Percentiles rank a stretch among this genome's conserved stretches.
Conservation (phyloP, 768 basidiomycete genomes). For the Macrolepiota dolichaula region DNA sequence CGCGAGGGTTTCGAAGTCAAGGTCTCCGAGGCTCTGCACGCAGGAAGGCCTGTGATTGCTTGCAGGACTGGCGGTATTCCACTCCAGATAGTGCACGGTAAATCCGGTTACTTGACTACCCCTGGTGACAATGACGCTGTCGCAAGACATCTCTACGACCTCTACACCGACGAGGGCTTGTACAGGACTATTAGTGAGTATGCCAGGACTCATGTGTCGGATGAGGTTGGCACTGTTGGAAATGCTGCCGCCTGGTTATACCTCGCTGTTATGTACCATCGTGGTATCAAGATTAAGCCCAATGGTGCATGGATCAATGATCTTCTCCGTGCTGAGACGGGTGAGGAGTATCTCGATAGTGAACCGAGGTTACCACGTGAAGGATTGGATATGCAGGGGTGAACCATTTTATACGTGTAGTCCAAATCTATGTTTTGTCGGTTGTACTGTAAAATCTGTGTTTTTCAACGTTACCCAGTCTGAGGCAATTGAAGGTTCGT, state of each 20-base stretch:
- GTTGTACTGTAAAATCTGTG: constrained; percentile 1
- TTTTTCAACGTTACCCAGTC: neutral
- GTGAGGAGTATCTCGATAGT: constrained; percentile 59
- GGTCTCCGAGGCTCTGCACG: constrained; percentile 91
- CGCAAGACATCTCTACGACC: constrained; percentile 70
- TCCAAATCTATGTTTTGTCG: neutral
- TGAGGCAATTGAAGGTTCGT: neutral
- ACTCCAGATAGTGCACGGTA: constrained; percentile 83
- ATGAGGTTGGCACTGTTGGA: constrained; percentile 83
- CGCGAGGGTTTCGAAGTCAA: constrained; percentile 98
- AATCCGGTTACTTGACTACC: constrained; percentile 82
- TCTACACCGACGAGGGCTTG: constrained; percentile 71
- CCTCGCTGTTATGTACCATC: constrained; percentile 76
- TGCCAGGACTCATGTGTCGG: constrained; percentile 74
- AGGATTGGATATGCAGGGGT: constrained; percentile 56
- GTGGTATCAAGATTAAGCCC: constrained; percentile 75
- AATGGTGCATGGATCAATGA: constrained; percentile 87
- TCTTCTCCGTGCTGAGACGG: constrained; percentile 70
- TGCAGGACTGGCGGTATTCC: constrained; percentile 90
- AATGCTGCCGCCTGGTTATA: constrained; percentile 64
- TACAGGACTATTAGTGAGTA: constrained; percentile 62
- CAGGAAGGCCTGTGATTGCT: constrained; percentile 84
- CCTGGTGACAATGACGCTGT: constrained; percentile 75
- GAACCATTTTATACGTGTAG: constrained; percentile 10
- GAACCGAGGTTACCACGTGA: constrained; percentile 74